A percentile compares a stretch with the other conserved stretches of the same genome.
Evolutionary conservation across 768 basidiomycete species (phyloP).

Genomic region (Mycena amicta): DNA sequence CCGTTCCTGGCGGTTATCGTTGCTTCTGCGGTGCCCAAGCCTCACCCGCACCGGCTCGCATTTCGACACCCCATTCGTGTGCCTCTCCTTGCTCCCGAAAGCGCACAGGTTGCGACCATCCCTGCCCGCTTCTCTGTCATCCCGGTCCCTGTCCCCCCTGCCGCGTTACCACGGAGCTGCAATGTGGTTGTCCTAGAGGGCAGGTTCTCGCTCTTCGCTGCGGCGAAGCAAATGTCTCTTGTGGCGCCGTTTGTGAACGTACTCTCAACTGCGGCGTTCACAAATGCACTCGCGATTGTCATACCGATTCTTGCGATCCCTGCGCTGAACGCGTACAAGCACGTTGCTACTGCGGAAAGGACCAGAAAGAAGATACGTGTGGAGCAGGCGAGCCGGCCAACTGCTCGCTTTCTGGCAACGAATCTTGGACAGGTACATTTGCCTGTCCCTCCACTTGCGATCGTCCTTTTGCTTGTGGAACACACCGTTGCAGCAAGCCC

Average conservation of each 20-base stretch:
- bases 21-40: slow-evolving; percentile 80
- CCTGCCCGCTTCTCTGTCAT: slow-evolving; percentile 86
- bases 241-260: slow-evolving; percentile 46
- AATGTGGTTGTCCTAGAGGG: slow-evolving; percentile 78
- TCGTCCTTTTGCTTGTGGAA: slow-evolving; percentile 51
- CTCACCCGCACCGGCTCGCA: slow-evolving; percentile 71
- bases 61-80: slow-evolving; percentile 79
- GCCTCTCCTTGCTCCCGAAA: slow-evolving; percentile 66
- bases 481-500: slow-evolving; percentile 69
- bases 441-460: slow-evolving; percentile 14
- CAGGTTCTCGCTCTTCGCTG: slow-evolving; percentile 61
- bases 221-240: slow-evolving; percentile 47
- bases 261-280: slow-evolving; percentile 75
- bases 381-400: slow-evolving; percentile 56
- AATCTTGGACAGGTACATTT: slow-evolving; percentile 64
- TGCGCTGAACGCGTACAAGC: slow-evolving; percentile 60
- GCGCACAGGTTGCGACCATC: slow-evolving; percentile 70
- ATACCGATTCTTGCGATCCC: slow-evolving; percentile 69
- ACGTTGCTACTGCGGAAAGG: slow-evolving; percentile 82
- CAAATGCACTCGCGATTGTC: slow-evolving; percentile 67
- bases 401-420: slow-evolving; percentile 44
- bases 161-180: slow-evolving; percentile 70
- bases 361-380: slow-evolving; percentile 60
- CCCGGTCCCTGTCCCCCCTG: slow-evolving; percentile 98
- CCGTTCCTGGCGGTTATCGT: slow-evolving; percentile 68